phyloP scores from a whole-genome alignment of 2,329 filamentous ascomycete species.

The Fusarium heterosporum region DNA sequence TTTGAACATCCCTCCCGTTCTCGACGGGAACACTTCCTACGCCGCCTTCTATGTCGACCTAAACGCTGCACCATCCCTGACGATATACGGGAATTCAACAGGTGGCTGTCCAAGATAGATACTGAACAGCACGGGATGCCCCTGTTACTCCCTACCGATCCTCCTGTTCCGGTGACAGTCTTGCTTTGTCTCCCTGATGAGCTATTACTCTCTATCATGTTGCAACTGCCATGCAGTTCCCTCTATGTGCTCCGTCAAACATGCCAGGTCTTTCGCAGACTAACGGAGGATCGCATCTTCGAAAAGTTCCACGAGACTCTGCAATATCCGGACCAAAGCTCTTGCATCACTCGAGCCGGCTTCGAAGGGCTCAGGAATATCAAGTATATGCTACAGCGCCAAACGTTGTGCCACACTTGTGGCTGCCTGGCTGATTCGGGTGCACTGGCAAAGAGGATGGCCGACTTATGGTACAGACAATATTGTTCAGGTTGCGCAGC shows the following conservation, averaged over 20 bases:
- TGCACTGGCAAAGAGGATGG: not conserved
- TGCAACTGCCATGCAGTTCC: not conserved
- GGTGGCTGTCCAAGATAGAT: not conserved
- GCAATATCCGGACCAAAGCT: not conserved
- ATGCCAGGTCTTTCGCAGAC: not conserved
- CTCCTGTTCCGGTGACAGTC: rapidly evolving
- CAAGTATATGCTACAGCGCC: not conserved
- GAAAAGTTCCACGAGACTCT: not conserved
- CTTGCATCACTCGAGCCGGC: not conserved
- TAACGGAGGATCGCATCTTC: not conserved
- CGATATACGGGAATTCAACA: too few species aligned
- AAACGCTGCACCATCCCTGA: too few species aligned
- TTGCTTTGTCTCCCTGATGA: not conserved
- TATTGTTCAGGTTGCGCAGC: not conserved
- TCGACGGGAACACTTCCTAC: too few species aligned
- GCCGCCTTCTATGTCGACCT: too few species aligned
- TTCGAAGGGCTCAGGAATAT: not conserved
- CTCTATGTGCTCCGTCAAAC: not conserved
- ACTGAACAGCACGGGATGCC: not conserved
- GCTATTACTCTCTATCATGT: not conserved
- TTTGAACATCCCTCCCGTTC: too few species aligned
- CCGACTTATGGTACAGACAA: not conserved
- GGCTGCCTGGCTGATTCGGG: not conserved
- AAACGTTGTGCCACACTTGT: not conserved
- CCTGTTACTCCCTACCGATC: too few species aligned